Base-by-base conservation (phyloP, 495 filamentous ascomycete species). In the Annulohypoxylon moriforme region DNA sequence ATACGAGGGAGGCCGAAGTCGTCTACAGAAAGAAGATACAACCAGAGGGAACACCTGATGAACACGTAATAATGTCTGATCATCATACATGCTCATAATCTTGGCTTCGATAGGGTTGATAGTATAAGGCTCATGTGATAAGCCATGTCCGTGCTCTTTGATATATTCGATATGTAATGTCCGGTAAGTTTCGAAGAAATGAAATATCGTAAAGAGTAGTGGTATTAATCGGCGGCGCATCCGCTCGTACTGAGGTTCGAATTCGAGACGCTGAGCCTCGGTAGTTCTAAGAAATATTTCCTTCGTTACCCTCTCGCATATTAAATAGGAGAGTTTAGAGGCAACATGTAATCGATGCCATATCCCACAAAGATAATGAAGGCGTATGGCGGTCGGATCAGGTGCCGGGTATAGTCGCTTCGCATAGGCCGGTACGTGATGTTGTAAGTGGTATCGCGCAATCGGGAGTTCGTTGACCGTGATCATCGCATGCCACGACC, bases 161-260 rank as follows among this genome's bases (percentile, higher is more conserved):
- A 88, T 80, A 65, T 85, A 86, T 57, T 84, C 72, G 18, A 86
- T 74, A 70, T 88, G 85, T n/a, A 85, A 79, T 44, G 81, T 79
- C 57, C 86, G 85, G 68, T 86, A 87, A 3, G 80, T 85, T 69
- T 88, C 86, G 71, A 88, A 88, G 72, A 88, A 88, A 73, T 88
- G 86, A 67, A 87, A 87, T 38, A 87, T 73, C 14, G 86, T 86
- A 55, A 88, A 87, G 13, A 88, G 76, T 22, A 86, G 63, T 2
- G 86, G 86, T 42, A 87, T 83, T 33, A 88, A 75, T 47, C 86
- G 83, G 31, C 85, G 83, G 36, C 85, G 82, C 85, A 88, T 88
- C 10, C 86, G 82, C 67, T 84, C 81, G 64, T 82, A 79, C 67
- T 88, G 85, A 2, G 85, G 81, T 42, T 82, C 84, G 60, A 87